phyloP scores from a whole-genome alignment of 306 rosid genomes.

The Cucumis melo region DNA sequence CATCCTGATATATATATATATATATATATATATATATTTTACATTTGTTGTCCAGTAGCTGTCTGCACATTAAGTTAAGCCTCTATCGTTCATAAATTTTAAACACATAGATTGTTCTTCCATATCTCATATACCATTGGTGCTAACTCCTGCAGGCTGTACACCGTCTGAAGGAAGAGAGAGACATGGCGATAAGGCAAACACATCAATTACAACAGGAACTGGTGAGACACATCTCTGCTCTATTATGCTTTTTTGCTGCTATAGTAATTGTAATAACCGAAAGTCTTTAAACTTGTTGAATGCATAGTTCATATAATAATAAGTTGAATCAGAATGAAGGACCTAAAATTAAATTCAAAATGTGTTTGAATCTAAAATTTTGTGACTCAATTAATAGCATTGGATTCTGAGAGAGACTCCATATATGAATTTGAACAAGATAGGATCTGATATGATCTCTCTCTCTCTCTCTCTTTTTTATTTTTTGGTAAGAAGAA shows the following conservation, averaged over 20 bases:
- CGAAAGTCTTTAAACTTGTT: not conserved
- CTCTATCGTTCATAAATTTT: not conserved
- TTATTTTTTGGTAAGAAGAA: not conserved
- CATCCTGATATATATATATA: not conserved
- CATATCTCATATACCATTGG: not conserved
- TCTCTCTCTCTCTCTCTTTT: not conserved
- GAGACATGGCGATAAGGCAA: slow-evolving; percentile 58
- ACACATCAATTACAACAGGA: slow-evolving; percentile 73
- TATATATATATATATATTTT: not conserved
- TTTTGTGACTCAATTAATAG: not conserved
- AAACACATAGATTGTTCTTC: not conserved
- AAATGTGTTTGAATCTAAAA: not conserved
- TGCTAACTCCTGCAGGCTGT: slow-evolving; percentile 28
- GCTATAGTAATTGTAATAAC: not conserved
- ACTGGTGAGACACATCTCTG: slow-evolving; percentile 37
- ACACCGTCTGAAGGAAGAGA: slow-evolving; percentile 68
- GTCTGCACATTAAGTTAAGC: not conserved
- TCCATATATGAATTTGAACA: not conserved
- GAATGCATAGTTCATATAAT: not conserved
- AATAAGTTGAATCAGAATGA: not conserved
- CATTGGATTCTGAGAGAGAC: not conserved
- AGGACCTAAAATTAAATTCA: not conserved
- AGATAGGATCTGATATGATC: not conserved
- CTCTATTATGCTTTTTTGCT: not conserved
- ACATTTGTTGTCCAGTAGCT: not conserved